phyloP scores from a whole-genome alignment of 1,284 basidiomycete species.

The Moniliella sp. region DNA sequence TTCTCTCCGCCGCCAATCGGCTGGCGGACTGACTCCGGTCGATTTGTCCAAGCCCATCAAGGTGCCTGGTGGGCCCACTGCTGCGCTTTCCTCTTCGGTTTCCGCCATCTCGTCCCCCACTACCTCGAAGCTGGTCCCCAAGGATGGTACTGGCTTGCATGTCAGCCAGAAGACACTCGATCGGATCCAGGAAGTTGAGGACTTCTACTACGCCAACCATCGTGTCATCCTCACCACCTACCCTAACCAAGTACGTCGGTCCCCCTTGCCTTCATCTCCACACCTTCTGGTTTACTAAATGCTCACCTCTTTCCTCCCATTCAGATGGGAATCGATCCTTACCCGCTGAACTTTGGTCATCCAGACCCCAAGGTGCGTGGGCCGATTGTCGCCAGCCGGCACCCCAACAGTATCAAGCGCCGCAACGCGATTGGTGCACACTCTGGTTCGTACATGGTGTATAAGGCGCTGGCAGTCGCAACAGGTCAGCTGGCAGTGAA shows the following conservation, averaged over 20 bases:
- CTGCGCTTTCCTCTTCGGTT: not conserved
- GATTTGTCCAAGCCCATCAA: not conserved
- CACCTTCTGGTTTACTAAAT: constrained; percentile 36
- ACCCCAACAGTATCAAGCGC: constrained; percentile 54
- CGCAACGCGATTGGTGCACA: constrained; percentile 86
- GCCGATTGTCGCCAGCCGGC: constrained; percentile 69
- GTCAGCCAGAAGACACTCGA: not conserved
- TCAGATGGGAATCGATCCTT: constrained; percentile 46
- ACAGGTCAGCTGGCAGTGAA: constrained; percentile 66
- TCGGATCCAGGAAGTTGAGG: not conserved
- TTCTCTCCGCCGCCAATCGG: not conserved
- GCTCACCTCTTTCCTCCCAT: too few relatives aligned
- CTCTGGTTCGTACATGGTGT: constrained; percentile 78
- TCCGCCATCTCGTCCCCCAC: not conserved
- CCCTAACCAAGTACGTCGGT: constrained; percentile 18
- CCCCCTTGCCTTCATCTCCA: too few relatives aligned
- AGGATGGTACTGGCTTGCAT: not conserved
- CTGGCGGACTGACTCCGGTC: not conserved
- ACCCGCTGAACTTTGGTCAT: constrained; percentile 62
- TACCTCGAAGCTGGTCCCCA: not conserved
- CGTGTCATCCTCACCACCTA: constrained; percentile 23
- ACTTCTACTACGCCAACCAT: constrained; percentile 2
- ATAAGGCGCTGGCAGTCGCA: constrained; percentile 61
- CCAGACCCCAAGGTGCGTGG: constrained; percentile 48
- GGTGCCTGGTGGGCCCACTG: not conserved